phyloP scores from a whole-genome alignment of 148 eudicot genomes.

The Spergularia marina region DNA sequence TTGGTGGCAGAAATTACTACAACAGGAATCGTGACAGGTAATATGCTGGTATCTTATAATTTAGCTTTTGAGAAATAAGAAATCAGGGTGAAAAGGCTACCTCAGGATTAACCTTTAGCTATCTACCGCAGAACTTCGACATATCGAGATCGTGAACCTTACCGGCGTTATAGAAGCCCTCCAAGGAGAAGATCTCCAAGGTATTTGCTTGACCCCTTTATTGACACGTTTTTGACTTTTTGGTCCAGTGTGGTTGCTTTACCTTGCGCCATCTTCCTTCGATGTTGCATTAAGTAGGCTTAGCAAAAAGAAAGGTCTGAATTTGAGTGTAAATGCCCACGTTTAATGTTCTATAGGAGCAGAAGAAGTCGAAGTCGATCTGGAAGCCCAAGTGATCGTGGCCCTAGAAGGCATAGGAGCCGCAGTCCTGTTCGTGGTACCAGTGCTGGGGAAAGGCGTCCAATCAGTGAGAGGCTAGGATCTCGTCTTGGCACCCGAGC shows the following conservation, averaged over 20 bases:
- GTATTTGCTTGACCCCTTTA: constrained; percentile 33
- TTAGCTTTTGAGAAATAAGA: not conserved
- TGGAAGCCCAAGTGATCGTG: constrained; percentile 53
- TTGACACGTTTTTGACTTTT: not conserved
- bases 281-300: not conserved
- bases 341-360: constrained; percentile 30
- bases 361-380: constrained; percentile 73
- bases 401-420: constrained; percentile 43
- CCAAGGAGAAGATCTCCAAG: constrained; percentile 89
- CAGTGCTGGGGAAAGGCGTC: constrained; percentile 60
- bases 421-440: constrained; percentile 65
- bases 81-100: not conserved
- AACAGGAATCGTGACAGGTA: constrained; percentile 78
- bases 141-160: constrained; percentile 74
- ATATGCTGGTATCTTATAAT: not conserved
- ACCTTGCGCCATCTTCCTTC: not conserved
- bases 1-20: constrained; percentile 54
- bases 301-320: not conserved
- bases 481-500: constrained; percentile 74
- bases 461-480: constrained; percentile 64
- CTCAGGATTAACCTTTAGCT: constrained; percentile 3
- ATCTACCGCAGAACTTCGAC: constrained; percentile 47
- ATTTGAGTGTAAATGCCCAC: not conserved
- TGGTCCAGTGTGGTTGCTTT: not conserved
- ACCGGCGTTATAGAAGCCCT: constrained; percentile 61